Evolutionary conservation across 495 filamentous ascomycete species (phyloP), one percentile per base, ranked within the genome.

Genomic region (Penicillium canariense): DNA sequence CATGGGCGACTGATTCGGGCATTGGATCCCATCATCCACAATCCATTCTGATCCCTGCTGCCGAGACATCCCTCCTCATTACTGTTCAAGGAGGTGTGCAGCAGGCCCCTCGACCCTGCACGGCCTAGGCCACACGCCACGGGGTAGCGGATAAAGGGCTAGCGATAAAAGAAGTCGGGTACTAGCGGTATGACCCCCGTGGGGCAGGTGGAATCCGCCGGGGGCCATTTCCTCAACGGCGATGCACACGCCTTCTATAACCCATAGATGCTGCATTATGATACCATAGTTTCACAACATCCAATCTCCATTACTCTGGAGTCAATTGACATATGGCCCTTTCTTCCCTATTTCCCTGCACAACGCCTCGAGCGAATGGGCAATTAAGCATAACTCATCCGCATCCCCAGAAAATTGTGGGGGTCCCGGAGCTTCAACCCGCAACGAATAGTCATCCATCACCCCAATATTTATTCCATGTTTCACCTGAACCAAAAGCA

Each of bases 311-410:
- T 40, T 40, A 10, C 18, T n/a, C n/a, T n/a, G n/a, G n/a, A n/a
- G n/a, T n/a, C 5, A 14, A 22, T 7, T 23, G 0, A 9, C 20
- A 17, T 42, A 22, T 25, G 18, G 9, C 20, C 38, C 25, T 22
- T 18, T 42, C 18, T 42, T 46, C 11, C 26, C 25, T 30, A 27
- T 27, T 20, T 8, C 28, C 30, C 36, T 17, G 25, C 49, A 22
- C 36, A 43, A 40, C 20, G 11, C n/a, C 45, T 7, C 6, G 1
- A 46, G n/a, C 14, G 26, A 4, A 17, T 6, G 18, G 43, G 15
- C 30, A 43, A 51, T 12, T 51, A 51, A 51, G 49, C 49, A 51
- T 51, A 51, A 51, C n/a, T 42, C 17, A 28, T 27, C 20, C 26
- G 25, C 26, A 15, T 17, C 23, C 22, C 25, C 35, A 8, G 17